Conservation (phyloP, 257 asterid genomes). For the Petrea volubilis region DNA sequence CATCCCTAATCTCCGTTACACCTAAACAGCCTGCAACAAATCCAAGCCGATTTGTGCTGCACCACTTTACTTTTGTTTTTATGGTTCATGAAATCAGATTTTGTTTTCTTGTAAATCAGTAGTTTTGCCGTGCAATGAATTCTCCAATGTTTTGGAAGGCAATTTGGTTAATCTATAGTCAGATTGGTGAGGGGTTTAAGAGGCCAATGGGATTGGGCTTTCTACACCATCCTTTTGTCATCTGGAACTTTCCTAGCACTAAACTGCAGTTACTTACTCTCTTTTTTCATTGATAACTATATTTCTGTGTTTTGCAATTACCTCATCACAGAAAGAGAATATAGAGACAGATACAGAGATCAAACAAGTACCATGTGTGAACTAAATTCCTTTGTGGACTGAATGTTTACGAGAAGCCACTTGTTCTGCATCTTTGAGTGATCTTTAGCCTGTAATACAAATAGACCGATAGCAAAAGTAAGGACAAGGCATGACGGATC, state of each 20-base stretch:
- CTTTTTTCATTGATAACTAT: background rate
- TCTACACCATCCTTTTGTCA: constrained; percentile 17
- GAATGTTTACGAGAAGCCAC: constrained; percentile 95
- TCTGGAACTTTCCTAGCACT: background rate
- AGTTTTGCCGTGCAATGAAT: background rate
- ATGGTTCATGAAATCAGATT: background rate
- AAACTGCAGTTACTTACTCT: background rate
- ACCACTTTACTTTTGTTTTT: background rate
- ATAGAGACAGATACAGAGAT: constrained; percentile 1
- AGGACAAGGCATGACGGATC: constrained; percentile 1
- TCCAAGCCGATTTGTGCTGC: background rate
- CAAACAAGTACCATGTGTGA: constrained; percentile 82
- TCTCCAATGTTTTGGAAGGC: background rate
- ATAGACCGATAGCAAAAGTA: constrained; percentile 18
- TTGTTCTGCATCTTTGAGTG: constrained; percentile 68
- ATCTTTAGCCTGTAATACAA: constrained; percentile 78
- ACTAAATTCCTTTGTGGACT: constrained; percentile 88
- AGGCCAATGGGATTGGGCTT: background rate
- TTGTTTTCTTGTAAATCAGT: background rate
- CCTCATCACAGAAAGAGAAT: background rate
- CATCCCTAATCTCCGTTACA: background rate
- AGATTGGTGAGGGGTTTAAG: constrained; percentile 5
- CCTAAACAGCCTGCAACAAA: background rate
- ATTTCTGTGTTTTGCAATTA: background rate
- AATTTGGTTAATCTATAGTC: constrained; percentile 7